Percentiles rank a stretch among this genome's conserved stretches.
phyloP scores from a whole-genome alignment of 2,329 filamentous ascomycete species.

The Xylariales sp. region DNA sequence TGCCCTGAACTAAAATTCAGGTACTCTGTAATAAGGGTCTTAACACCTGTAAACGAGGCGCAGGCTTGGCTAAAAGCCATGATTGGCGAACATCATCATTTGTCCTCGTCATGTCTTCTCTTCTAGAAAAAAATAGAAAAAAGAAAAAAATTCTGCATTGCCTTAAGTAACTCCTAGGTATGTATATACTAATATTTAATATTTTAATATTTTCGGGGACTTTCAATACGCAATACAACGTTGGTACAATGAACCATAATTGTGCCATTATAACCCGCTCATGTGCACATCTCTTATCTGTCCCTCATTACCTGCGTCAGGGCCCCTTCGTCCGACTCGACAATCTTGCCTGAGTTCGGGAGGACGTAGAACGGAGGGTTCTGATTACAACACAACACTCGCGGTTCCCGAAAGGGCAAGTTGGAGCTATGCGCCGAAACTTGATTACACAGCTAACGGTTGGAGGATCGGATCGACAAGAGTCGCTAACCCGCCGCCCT shows the following conservation, averaged over 20 bases:
- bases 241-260: neutral
- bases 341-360: conserved; percentile 9
- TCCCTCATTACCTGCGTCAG: neutral
- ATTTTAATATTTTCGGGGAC: neutral
- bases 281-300: neutral
- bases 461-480: conserved; percentile 11
- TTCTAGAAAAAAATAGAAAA: no score
- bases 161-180: no score
- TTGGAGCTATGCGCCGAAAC: neutral
- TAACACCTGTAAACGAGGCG: no score
- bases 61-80: neutral
- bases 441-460: neutral
- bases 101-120: no score
- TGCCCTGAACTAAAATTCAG: neutral
- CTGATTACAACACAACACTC: neutral
- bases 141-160: no score
- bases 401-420: conserved; percentile 1
- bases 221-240: neutral
- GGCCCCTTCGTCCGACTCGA: conserved; percentile 7
- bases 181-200: no score
- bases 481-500: neutral
- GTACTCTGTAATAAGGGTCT: neutral
- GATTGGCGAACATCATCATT: no score
- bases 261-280: neutral
- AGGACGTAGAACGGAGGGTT: neutral